Percentiles rank a stretch among this genome's conserved stretches.
Evolutionary conservation across 192 early-diverging fungal genomes (phyloP).

Genomic region (Coemansia sp.): DNA sequence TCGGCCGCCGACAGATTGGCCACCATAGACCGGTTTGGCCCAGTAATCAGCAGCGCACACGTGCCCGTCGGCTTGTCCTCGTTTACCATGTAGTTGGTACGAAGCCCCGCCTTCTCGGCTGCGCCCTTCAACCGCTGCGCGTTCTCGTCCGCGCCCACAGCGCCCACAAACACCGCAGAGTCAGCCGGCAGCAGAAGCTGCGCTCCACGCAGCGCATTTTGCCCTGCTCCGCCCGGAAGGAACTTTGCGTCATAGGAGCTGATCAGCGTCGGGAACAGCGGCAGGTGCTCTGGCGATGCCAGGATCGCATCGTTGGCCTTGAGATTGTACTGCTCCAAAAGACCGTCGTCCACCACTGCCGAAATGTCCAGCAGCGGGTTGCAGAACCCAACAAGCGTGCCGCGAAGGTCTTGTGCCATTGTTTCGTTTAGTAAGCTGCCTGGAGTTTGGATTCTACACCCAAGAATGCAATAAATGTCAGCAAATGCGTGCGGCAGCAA

Average conservation of each 20-base stretch:
- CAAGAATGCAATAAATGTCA: too few species aligned
- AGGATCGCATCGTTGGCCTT: constrained; percentile 95
- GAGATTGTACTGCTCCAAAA: constrained; percentile 83
- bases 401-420: constrained; percentile 45
- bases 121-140: constrained; percentile 68
- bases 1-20: constrained; percentile 96
- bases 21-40: constrained; percentile 79
- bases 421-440: constrained; percentile 1
- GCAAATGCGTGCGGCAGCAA: too few species aligned
- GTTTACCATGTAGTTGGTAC: constrained; percentile 84
- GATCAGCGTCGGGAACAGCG: constrained; percentile 79
- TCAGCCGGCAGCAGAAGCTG: constrained; percentile 86
- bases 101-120: constrained; percentile 78
- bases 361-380: constrained; percentile 99
- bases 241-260: constrained; percentile 68
- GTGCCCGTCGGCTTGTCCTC: constrained; percentile 80
- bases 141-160: constrained; percentile 82
- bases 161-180: constrained; percentile 90
- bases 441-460: too few species aligned
- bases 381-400: constrained; percentile 84
- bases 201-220: constrained; percentile 90
- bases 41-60: constrained; percentile 94
- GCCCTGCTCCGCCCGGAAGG: constrained; percentile 94
- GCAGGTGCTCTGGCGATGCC: constrained; percentile 81
- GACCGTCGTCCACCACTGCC: constrained; percentile 63